Evolutionary conservation across 352 stramenopile species (phyloP), one percentile per base, ranked within the genome.

Genomic region (Blastocystis sp.): DNA sequence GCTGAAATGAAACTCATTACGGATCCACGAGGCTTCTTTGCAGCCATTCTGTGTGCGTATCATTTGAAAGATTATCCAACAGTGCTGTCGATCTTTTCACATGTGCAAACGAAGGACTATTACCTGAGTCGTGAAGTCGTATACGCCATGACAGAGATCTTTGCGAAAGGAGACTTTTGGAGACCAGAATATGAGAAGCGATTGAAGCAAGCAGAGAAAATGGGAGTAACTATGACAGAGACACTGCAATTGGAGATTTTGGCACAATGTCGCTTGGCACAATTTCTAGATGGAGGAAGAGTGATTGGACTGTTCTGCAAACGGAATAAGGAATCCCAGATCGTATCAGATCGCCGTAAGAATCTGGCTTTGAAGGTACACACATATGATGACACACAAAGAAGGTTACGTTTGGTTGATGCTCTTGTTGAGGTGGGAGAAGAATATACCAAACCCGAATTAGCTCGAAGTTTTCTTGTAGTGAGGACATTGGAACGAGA

Each of bases 271-370:
- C 49, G 71, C 57, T 24, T 83, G 42, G 51, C 43, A 3, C 71
- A 83, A 37, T 65, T 83, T 46, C 24, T 83, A 16, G 14, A 54
- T 42, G 71, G 71, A 1, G 71, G 51, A 1, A 61, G 7, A 27
- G 27, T 83, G 14, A 83, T 83, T 21, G 71, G 71, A 1, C n/a
- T 49, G 39, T 83, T 83, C 16, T 83, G 71, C 12, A 63, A 42
- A 21, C 71, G 71, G 27, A 83, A 83, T 54, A 65, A 67, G 12
- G 71, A 83, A 19, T 42, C 24, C 19, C 24, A 37, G 12, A 42
- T 83, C 5, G 39, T 3, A n/a, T 1, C 14, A 3, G 42, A 83
- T 61, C 7, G 11, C 3, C 14, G 49, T 29, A 42, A 43, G 19
- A 43, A 65, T 43, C n/a, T 83, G 71, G 39, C 21, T 37, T 5